These are phyloP conservation scores for Kodamaea fukazawae DNA, from an alignment of 805 yeast species.

Conservation along the genomic window DNA sequence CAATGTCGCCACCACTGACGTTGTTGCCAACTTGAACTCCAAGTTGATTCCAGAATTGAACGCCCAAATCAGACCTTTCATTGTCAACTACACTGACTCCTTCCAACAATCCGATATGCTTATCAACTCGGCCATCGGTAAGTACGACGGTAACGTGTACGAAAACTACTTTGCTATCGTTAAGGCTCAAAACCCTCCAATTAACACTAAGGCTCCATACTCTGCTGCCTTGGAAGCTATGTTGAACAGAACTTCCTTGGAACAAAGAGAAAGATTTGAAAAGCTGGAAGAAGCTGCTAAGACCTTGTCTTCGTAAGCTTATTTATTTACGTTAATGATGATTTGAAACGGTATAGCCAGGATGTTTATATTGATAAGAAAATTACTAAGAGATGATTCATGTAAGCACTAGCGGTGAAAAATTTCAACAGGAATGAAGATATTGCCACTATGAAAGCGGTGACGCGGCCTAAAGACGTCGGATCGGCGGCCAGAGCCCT, in stretches of 20 bases:
- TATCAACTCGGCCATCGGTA: slow-evolving; percentile 80
- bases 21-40: slow-evolving; percentile 46
- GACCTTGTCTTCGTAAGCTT: slow-evolving; percentile 15
- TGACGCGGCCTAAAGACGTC: too few species aligned
- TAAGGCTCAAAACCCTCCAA: slow-evolving; percentile 47
- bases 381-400: not conserved
- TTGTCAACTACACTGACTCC: slow-evolving; percentile 77
- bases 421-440: too few species aligned
- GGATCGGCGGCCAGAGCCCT: too few species aligned
- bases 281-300: slow-evolving; percentile 28
- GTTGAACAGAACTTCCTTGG: slow-evolving; percentile 33
- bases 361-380: slow-evolving; percentile 1
- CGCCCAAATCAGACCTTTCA: slow-evolving; percentile 51
- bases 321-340: slow-evolving; percentile 4
- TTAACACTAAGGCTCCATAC: slow-evolving; percentile 60
- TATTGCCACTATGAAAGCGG: too few species aligned
- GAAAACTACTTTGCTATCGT: slow-evolving; percentile 67
- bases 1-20: slow-evolving; percentile 50
- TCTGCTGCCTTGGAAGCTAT: slow-evolving; percentile 34
- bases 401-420: too few species aligned
- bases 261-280: slow-evolving; percentile 34
- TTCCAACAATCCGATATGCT: slow-evolving; percentile 78
- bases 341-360: not conserved
- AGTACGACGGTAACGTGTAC: slow-evolving; percentile 78
- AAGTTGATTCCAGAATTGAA: slow-evolving; percentile 38